phyloP scores from a whole-genome alignment of 306 rosid genomes.

The Neltuma alba region DNA sequence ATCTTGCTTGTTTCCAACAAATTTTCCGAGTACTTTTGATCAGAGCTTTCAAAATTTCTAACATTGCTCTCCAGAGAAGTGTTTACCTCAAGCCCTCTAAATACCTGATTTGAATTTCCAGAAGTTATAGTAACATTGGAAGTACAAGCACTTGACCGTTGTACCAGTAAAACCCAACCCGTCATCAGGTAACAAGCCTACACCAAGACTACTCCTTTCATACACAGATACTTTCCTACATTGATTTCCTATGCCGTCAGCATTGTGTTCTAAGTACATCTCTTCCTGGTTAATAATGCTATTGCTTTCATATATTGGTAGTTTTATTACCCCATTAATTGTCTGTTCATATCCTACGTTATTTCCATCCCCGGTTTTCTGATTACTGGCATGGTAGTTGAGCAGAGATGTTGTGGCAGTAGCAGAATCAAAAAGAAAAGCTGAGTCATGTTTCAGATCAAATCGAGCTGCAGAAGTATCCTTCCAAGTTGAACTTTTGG shows the following conservation, averaged over 20 bases:
- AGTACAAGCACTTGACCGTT: constrained; percentile 39
- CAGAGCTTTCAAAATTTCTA: constrained; percentile 43
- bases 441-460: constrained; percentile 40
- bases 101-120: constrained; percentile 41
- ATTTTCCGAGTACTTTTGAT: constrained; percentile 42
- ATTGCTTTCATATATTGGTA: constrained; percentile 22
- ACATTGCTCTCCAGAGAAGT: constrained; percentile 42
- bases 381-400: constrained; percentile 36
- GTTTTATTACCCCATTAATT: constrained; percentile 27
- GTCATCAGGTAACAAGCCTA: constrained; percentile 42
- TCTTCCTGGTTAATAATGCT: constrained; percentile 22
- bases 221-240: constrained; percentile 35
- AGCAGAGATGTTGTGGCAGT: constrained; percentile 40
- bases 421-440: constrained; percentile 37
- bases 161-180: constrained; percentile 43
- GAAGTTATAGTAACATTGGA: constrained; percentile 42
- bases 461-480: constrained; percentile 22
- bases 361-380: constrained; percentile 39
- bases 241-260: constrained; percentile 35
- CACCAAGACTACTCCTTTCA: constrained; percentile 35
- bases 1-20: constrained; percentile 41
- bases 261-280: constrained; percentile 22
- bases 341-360: constrained; percentile 33
- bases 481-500: constrained; percentile 37
- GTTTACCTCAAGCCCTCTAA: constrained; percentile 42